Evolutionary conservation across 352 stramenopile genomes (phyloP).

Genomic region (Pythium oligandrum): DNA sequence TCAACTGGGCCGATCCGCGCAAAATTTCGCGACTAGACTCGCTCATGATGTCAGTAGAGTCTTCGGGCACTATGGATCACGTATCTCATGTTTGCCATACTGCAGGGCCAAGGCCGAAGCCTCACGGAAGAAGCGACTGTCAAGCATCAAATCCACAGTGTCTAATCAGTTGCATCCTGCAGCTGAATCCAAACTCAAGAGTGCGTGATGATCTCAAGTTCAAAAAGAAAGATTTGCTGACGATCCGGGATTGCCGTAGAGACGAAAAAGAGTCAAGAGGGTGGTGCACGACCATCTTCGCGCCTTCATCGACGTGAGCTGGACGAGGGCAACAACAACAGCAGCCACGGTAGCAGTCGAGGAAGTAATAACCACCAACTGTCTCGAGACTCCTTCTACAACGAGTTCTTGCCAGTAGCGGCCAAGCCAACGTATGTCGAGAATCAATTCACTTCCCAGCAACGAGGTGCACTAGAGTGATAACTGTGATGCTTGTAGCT

Average conservation of each 20-base stretch:
- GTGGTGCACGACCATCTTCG: slow-evolving; percentile 12
- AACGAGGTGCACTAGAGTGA: no score
- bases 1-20: slow-evolving; percentile 80
- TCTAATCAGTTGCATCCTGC: slow-evolving; percentile 71
- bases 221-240: neutral
- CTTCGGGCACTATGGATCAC: neutral
- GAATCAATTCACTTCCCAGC: no score
- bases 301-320: slow-evolving; percentile 12
- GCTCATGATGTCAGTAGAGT: slow-evolving; percentile 64
- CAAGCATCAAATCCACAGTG: slow-evolving; percentile 65
- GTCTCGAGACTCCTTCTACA: slow-evolving; percentile 18
- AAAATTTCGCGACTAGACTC: slow-evolving; percentile 70
- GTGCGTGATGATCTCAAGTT: slow-evolving; percentile 21
- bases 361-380: neutral
- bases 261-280: no score
- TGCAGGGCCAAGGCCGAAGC: slow-evolving; percentile 65
- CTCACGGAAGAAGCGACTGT: slow-evolving; percentile 63
- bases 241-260: neutral
- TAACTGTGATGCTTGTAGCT: slow-evolving; percentile 13
- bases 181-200: slow-evolving; percentile 61
- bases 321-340: neutral
- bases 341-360: neutral
- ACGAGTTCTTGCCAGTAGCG: slow-evolving; percentile 18
- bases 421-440: slow-evolving; percentile 5
- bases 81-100: neutral